These are phyloP conservation scores for Boletus huronensis DNA, from an alignment of 768 basidiomycete genomes.

Conservation along the genomic window DNA sequence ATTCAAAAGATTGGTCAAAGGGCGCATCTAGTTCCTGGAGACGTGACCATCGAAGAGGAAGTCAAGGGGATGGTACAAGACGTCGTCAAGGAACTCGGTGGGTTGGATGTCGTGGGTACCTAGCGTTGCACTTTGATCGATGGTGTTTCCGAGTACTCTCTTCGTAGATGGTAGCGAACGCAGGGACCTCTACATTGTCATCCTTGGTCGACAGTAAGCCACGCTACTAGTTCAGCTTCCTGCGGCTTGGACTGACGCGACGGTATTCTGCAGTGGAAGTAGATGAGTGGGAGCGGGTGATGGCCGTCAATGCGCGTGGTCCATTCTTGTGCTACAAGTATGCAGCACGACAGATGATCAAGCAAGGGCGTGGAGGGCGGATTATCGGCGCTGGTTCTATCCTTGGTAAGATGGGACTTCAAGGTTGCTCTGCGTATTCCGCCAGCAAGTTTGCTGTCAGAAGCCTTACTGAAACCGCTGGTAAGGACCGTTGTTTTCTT, in stretches of 20 bases:
- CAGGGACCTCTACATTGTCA: background rate
- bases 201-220: background rate
- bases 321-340: conserved; percentile 59
- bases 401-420: background rate
- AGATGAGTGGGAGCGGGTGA: conserved; percentile 1
- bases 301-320: conserved; percentile 48
- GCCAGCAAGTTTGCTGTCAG: conserved; percentile 40
- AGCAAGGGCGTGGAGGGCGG: conserved; percentile 46
- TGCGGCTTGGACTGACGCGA: background rate
- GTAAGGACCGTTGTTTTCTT: conserved; percentile 13
- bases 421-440: conserved; percentile 18
- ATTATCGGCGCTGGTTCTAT: conserved; percentile 43
- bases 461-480: conserved; percentile 37
- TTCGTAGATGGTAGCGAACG: conserved; percentile 19
- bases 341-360: conserved; percentile 57
- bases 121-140: too few species aligned
- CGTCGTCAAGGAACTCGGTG: background rate
- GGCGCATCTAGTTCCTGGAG: conserved; percentile 13
- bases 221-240: too few species aligned
- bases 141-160: too few species aligned
- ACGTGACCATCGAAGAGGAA: conserved; percentile 4
- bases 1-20: conserved; percentile 12
- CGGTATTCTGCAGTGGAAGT: background rate
- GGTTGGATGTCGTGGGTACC: conserved; percentile 5
- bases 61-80: conserved; percentile 8